These are phyloP conservation scores for Monosporascus ibericus DNA, from an alignment of 2,329 filamentous ascomycete species.

Conservation along the genomic window DNA sequence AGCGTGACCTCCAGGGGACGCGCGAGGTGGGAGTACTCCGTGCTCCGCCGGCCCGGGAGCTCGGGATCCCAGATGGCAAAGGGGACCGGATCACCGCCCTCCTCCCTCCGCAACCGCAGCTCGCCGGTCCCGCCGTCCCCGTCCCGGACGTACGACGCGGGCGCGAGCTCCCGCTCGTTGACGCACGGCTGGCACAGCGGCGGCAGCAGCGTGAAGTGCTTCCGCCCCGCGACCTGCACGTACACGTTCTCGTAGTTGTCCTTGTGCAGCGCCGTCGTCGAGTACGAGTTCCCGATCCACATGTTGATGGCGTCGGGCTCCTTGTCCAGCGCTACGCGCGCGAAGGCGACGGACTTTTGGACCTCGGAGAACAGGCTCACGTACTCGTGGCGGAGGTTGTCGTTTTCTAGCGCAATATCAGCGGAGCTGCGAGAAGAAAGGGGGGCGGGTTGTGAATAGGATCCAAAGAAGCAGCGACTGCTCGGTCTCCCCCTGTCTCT, in stretches of 20 bases:
- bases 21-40: conserved; percentile 53
- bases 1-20: conserved; percentile 62
- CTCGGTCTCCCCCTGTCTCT: no score
- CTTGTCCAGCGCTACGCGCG: conserved; percentile 61
- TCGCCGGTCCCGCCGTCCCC: conserved; percentile 2
- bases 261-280: conserved; percentile 67
- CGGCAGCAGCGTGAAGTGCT: conserved; percentile 72
- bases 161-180: conserved; percentile 51
- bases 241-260: conserved; percentile 86
- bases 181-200: conserved; percentile 64
- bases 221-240: conserved; percentile 65
- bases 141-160: conserved; percentile 52
- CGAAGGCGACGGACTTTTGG: conserved; percentile 61
- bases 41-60: conserved; percentile 39
- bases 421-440: no score
- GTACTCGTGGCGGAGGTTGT: conserved; percentile 75
- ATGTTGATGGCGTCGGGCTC: conserved; percentile 72
- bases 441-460: no score
- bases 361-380: conserved; percentile 55
- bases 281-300: conserved; percentile 71
- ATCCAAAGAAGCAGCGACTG: no score
- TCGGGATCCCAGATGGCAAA: conserved; percentile 75
- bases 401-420: conserved; percentile 53
- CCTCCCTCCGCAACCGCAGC: conserved; percentile 24
- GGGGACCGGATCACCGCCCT: conserved; percentile 41